A percentile compares a stretch with the other conserved stretches of the same genome.
phyloP scores from a whole-genome alignment of 768 basidiomycete genomes.

The Pleurotus djamor region DNA sequence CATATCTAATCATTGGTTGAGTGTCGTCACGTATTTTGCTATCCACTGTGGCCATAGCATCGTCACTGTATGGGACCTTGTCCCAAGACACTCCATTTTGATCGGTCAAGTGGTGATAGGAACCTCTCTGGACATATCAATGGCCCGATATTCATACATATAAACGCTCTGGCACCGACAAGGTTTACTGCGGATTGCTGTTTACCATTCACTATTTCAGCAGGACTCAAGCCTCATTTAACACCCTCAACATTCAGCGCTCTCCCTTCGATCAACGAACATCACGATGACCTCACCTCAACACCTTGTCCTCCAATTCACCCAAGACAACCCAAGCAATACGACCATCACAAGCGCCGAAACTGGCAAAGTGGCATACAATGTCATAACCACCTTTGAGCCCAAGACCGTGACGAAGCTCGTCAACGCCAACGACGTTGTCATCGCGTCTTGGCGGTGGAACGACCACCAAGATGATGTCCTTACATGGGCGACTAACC shows the following conservation, averaged over 20 bases:
- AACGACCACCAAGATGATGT: constrained; percentile 32
- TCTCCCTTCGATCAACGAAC: neutral
- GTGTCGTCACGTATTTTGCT: no score
- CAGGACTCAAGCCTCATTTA: neutral
- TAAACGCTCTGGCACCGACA: no score
- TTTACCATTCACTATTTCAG: no score
- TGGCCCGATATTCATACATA: no score
- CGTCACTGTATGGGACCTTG: no score
- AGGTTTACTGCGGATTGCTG: no score
- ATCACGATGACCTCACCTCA: neutral
- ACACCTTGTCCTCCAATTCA: constrained; percentile 25
- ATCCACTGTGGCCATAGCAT: no score
- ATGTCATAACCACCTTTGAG: constrained; percentile 29
- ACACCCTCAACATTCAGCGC: neutral
- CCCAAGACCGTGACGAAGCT: constrained; percentile 29
- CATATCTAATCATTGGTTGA: no score
- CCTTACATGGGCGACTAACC: constrained; percentile 29
- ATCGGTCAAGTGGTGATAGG: no score
- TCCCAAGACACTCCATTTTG: no score
- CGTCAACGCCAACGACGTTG: constrained; percentile 24
- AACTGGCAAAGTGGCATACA: constrained; percentile 30
- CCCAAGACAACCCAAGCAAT: constrained; percentile 41
- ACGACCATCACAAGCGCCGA: constrained; percentile 28
- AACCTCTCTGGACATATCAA: no score
- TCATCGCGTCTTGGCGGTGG: constrained; percentile 37